Evolutionary conservation across 1,284 basidiomycete genomes (phyloP).

Genomic region (Paramarasmius palmivorus): DNA sequence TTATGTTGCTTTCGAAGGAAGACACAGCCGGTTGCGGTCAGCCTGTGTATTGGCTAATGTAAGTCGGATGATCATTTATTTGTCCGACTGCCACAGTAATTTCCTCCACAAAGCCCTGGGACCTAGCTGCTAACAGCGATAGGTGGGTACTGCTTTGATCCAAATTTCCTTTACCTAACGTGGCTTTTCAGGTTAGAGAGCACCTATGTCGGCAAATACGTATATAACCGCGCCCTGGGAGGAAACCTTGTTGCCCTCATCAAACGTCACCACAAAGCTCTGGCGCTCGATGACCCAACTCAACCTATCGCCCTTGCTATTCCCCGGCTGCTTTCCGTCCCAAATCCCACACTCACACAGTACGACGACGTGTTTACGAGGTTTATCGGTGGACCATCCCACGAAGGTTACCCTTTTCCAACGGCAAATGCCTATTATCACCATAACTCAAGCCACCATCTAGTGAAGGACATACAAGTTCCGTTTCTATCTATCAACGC

Average conservation of each 20-base stretch:
- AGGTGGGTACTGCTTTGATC: slow-evolving; percentile 39
- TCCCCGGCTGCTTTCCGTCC: slow-evolving; percentile 43
- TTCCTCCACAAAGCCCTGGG: slow-evolving; percentile 65
- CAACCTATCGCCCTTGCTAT: slow-evolving; percentile 52
- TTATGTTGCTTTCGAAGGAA: slow-evolving; percentile 87
- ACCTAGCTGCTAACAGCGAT: slow-evolving; percentile 60
- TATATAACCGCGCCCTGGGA: slow-evolving; percentile 86
- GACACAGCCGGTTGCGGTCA: slow-evolving; percentile 68
- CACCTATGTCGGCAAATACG: slow-evolving; percentile 62
- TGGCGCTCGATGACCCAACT: slow-evolving; percentile 48
- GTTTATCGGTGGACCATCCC: slow-evolving; percentile 72
- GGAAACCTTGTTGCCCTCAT: slow-evolving; percentile 74
- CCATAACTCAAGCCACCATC: slow-evolving; percentile 42
- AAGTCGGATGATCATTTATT: slow-evolving; percentile 26
- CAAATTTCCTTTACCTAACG: slow-evolving; percentile 4
- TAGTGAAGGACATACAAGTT: slow-evolving; percentile 59
- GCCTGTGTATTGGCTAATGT: slow-evolving; percentile 85
- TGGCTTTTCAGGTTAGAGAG: slow-evolving; percentile 53
- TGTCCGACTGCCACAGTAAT: slow-evolving; percentile 8
- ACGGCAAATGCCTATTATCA: slow-evolving; percentile 14
- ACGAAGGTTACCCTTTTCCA: slow-evolving; percentile 70
- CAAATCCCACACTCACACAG: slow-evolving; percentile 53
- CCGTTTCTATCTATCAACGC: slow-evolving; percentile 87
- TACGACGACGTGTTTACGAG: slow-evolving; percentile 74
- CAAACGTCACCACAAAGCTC: slow-evolving; percentile 52